phyloP scores from a whole-genome alignment of 257 asterid species.

The Anisodus acutangulus region DNA sequence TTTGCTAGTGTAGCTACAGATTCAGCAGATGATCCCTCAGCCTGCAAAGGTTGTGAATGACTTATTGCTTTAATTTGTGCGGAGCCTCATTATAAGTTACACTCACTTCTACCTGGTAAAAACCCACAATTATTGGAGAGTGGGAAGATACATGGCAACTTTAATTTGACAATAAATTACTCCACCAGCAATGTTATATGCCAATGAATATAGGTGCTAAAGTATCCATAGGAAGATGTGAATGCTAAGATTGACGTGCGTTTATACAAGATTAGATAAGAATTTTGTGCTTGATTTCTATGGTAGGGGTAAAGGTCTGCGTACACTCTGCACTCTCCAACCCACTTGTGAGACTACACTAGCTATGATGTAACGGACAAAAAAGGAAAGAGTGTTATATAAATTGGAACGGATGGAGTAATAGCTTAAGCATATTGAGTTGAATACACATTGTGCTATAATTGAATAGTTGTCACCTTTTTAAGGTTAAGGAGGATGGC shows the following conservation, averaged over 20 bases:
- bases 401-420: no score
- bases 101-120: not conserved
- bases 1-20: conserved; percentile 86
- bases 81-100: not conserved
- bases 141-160: not conserved
- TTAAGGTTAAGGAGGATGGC: conserved; percentile 74
- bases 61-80: conserved; percentile 1
- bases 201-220: not conserved
- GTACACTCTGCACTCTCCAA: no score
- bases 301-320: no score
- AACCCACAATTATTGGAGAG: not conserved
- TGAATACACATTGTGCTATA: not conserved
- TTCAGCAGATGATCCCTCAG: conserved; percentile 97
- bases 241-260: not conserved
- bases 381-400: no score
- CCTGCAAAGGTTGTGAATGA: conserved; percentile 47
- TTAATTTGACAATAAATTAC: not conserved
- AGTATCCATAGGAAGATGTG: not conserved
- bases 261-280: not conserved
- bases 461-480: conserved; percentile 51
- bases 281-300: not conserved
- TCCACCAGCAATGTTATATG: not conserved
- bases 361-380: no score
- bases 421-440: no score
- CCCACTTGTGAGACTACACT: no score